phyloP scores from a whole-genome alignment of 2,329 filamentous ascomycete species.

The Thermothelomyces thermophilus region DNA sequence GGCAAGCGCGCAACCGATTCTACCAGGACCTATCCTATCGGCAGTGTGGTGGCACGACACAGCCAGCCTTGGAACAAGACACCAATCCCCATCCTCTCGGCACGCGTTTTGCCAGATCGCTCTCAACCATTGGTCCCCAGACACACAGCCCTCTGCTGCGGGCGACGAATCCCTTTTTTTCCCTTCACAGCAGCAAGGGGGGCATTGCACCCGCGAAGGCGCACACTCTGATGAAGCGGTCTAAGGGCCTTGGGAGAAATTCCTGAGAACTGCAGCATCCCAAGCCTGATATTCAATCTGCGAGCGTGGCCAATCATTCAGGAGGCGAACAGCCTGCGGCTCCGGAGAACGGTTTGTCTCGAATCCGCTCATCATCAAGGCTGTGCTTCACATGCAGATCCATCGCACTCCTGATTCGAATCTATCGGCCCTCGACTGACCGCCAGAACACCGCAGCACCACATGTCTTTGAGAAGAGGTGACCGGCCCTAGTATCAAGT shows the following conservation, averaged over 20 bases:
- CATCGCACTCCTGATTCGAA: constrained; percentile 1
- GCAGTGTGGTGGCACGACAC: constrained; percentile 26
- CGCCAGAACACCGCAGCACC: constrained; percentile 20
- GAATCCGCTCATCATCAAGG: not conserved
- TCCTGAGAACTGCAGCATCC: not conserved
- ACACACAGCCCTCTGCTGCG: constrained; percentile 17
- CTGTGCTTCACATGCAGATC: not conserved
- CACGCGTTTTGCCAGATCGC: constrained; percentile 19
- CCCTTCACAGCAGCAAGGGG: constrained; percentile 10
- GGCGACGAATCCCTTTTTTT: constrained; percentile 22
- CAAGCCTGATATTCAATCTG: not conserved
- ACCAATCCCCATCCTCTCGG: constrained; percentile 22
- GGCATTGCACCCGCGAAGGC: constrained; percentile 14
- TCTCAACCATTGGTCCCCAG: constrained; percentile 23
- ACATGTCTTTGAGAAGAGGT: constrained; percentile 45
- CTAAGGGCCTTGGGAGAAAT: constrained; percentile 4
- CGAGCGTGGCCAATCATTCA: not conserved
- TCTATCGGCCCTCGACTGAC: constrained; percentile 1
- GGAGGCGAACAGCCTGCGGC: not conserved
- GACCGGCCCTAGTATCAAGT: constrained; percentile 36
- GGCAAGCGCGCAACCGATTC: constrained; percentile 12
- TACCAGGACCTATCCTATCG: constrained; percentile 8
- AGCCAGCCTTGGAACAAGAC: constrained; percentile 16
- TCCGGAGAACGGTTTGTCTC: not conserved
- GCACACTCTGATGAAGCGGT: constrained; percentile 15